phyloP scores from a whole-genome alignment of 1,139 yeast genomes.

The Debaryomycetaceae sp. region DNA sequence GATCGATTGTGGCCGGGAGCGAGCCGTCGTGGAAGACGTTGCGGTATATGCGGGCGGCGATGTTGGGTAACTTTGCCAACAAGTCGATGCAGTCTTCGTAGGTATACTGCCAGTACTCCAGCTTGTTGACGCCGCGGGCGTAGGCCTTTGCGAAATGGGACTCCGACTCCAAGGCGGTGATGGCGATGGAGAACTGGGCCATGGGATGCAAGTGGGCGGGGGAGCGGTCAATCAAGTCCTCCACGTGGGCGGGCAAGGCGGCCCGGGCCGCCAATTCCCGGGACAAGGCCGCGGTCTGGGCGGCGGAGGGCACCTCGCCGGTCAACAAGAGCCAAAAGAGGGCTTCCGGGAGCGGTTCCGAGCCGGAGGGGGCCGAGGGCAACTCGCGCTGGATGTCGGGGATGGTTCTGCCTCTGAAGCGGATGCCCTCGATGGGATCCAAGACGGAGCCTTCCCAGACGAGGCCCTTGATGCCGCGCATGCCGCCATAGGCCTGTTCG shows the following conservation, averaged over 20 bases:
- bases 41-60: conserved; percentile 91
- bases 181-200: conserved; percentile 94
- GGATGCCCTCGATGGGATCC: conserved; percentile 96
- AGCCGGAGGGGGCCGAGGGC: conserved; percentile 87
- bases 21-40: conserved; percentile 84
- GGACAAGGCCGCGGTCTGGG: conserved; percentile 66
- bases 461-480: conserved; percentile 96
- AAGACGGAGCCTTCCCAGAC: conserved; percentile 99
- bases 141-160: conserved; percentile 87
- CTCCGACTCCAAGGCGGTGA: conserved; percentile 83
- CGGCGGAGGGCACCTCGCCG: conserved; percentile 75
- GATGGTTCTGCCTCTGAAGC: conserved; percentile 96
- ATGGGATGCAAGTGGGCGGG: conserved; percentile 90
- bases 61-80: conserved; percentile 84
- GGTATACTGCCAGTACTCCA: conserved; percentile 86
- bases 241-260: conserved; percentile 75
- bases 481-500: conserved; percentile 99
- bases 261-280: conserved; percentile 83
- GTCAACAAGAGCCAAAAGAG: conserved; percentile 87
- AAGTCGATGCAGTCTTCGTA: conserved; percentile 84
- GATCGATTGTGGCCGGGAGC: conserved; percentile 52
- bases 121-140: conserved; percentile 78
- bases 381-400: conserved; percentile 89
- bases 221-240: conserved; percentile 68
- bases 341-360: conserved; percentile 84